phyloP scores from a whole-genome alignment of 2,329 filamentous ascomycete genomes.

The Apiospora phragmitis region DNA sequence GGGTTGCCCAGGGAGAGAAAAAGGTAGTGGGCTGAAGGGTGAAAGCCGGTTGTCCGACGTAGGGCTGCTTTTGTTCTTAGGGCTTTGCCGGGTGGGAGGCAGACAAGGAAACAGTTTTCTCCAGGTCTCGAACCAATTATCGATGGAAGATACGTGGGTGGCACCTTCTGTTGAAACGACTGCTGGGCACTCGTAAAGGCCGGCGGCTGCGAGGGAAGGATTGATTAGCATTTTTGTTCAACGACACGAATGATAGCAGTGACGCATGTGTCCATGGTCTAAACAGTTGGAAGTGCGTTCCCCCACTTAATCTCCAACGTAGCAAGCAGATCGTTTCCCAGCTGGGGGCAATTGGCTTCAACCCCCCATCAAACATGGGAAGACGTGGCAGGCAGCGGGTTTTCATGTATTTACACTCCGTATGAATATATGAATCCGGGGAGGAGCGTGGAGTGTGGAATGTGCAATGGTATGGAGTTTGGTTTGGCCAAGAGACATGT shows the following conservation, averaged over 20 bases:
- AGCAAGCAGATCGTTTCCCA: conserved; percentile 9
- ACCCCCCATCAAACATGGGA: not conserved
- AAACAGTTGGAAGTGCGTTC: conserved; percentile 16
- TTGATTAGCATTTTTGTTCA: conserved; percentile 31
- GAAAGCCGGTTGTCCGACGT: conserved; percentile 23
- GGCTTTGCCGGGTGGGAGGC: conserved; percentile 23
- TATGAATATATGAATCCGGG: conserved; percentile 24
- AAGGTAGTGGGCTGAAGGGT: conserved; percentile 24
- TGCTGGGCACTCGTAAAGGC: conserved; percentile 26
- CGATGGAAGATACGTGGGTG: conserved; percentile 17
- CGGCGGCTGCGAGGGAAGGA: conserved; percentile 27
- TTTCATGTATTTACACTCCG: conserved; percentile 28
- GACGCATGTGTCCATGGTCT: conserved; percentile 18
- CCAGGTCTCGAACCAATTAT: conserved; percentile 29
- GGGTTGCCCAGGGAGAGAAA: conserved; percentile 26
- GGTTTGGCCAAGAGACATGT: conserved; percentile 8
- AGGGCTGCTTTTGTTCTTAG: conserved; percentile 27
- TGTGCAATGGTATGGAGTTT: conserved; percentile 5
- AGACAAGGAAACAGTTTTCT: conserved; percentile 30
- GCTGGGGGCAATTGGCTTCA: not conserved
- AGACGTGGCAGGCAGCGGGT: conserved; percentile 16
- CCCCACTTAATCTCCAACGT: conserved; percentile 11
- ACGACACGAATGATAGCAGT: conserved; percentile 2
- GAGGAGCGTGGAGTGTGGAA: conserved; percentile 20
- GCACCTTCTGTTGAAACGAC: conserved; percentile 20